Evolutionary conservation across 2,329 filamentous ascomycete species (phyloP).

Genomic region (Pyrenophora teres): DNA sequence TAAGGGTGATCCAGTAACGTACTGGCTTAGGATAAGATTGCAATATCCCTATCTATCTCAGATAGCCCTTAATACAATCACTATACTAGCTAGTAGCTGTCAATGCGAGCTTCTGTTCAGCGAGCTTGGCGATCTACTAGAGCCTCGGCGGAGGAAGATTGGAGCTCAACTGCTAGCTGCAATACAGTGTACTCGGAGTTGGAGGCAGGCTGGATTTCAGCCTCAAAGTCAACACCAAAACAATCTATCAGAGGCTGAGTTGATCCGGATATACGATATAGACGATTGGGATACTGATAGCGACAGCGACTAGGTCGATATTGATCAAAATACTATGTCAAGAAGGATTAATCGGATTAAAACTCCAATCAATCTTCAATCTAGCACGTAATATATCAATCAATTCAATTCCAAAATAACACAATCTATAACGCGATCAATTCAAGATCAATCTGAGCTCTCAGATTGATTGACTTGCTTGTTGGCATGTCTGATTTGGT

Average conservation of each 20-base stretch:
- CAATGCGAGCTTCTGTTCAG: conserved; percentile 1
- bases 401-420: background rate
- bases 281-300: background rate
- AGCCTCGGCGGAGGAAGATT: background rate
- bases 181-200: no score
- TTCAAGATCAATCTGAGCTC: background rate
- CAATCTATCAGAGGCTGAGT: background rate
- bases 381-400: background rate
- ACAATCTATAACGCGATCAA: background rate
- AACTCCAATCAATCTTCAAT: background rate
- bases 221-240: no score
- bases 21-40: background rate
- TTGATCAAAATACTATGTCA: background rate
- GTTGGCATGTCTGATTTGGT: background rate
- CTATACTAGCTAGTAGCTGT: conserved; percentile 2
- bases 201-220: no score
- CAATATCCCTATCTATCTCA: background rate
- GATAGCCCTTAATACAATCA: background rate
- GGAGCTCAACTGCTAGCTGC: no score
- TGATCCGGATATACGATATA: background rate
- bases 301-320: no score
- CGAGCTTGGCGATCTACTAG: conserved; percentile 7
- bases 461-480: conserved; percentile 1
- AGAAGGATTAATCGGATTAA: background rate
- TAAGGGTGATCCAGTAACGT: background rate